Evolutionary conservation across 305 asterid genomes (phyloP), one percentile per base, ranked within the genome.

Genomic region (Solanum hybrid): DNA sequence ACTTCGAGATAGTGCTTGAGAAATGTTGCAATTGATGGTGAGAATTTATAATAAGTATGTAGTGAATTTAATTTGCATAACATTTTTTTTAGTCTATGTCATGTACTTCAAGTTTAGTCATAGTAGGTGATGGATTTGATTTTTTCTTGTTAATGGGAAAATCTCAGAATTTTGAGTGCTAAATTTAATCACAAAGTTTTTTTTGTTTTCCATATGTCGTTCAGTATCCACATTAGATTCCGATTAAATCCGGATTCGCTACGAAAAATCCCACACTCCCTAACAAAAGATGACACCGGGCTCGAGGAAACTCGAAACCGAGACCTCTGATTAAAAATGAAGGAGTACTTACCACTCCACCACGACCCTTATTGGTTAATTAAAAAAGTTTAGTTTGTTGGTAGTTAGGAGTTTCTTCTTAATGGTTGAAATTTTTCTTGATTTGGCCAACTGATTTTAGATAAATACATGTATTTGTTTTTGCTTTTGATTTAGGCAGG

Each of bases 51-150:
- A 56, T 93, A 92, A 56, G 29, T 86, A 69, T 35, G 72, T 7
- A 3, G 22, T 69, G n/a, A 29, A 31, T 90, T 66, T n/a, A 27
- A 29, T 90, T 72, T n/a, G 29, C 87, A 89, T 87, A 14, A 71
- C 76, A 60, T 22, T 73, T 90, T 86, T 71, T 86, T 79, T 76
- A 85, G 95, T 94, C 93, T 10, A 90, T 92, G 96, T 93, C 94
- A 89, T 92, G 85, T 92, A 91, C 93, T 91, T 75, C 90, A 93
- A 93, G 95, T 92, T 94, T 89, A 12, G 34, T 86, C 78, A 90
- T 51, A 90, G 90, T 94, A 89, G 95, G 94, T 94, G 91, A 73
- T 91, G 69, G 29, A 32, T 76, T 66, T 82, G 86, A 42, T 91
- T 11, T 38, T 35, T 16, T 27, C 84, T 87, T 87, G 32, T 5